phyloP scores from a whole-genome alignment of 495 filamentous ascomycete genomes.

The Penicillium daleae region DNA sequence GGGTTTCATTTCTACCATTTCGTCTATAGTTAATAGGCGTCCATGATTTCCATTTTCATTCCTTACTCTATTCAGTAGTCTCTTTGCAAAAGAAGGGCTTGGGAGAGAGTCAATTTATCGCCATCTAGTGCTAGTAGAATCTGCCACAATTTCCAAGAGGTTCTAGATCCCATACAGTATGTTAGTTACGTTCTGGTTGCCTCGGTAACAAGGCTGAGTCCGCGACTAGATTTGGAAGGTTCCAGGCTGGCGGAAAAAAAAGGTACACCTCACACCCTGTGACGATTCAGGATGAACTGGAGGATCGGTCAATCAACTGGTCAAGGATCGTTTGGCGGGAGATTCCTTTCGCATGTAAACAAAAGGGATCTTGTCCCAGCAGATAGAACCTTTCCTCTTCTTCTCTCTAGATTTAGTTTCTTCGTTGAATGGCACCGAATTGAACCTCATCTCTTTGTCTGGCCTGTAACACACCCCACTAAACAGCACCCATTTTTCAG shows the following conservation, averaged over 20 bases:
- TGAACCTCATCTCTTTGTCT: no score
- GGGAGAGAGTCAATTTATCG: not conserved
- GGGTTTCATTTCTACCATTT: not conserved
- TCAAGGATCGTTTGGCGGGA: no score
- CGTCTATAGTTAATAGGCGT: not conserved
- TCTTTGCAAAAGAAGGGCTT: constrained; percentile 3
- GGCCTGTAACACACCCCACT: no score
- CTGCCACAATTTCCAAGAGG: not conserved
- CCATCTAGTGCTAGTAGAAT: not conserved
- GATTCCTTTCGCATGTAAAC: no score
- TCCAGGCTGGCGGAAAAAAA: not conserved
- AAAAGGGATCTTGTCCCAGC: no score
- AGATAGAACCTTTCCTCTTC: no score
- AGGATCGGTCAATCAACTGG: no score
- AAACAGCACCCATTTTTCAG: not conserved
- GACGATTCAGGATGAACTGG: no score
- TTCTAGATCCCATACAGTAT: no score
- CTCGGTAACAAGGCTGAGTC: not conserved
- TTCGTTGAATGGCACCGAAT: no score
- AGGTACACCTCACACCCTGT: not conserved
- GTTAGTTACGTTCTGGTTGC: no score
- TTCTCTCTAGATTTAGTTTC: no score
- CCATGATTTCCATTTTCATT: not conserved
- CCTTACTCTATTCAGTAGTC: not conserved
- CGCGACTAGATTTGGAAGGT: not conserved